A percentile compares a stretch with the other conserved stretches of the same genome.
Conservation (phyloP, 306 rosid species). For the Rubus idaeus region DNA sequence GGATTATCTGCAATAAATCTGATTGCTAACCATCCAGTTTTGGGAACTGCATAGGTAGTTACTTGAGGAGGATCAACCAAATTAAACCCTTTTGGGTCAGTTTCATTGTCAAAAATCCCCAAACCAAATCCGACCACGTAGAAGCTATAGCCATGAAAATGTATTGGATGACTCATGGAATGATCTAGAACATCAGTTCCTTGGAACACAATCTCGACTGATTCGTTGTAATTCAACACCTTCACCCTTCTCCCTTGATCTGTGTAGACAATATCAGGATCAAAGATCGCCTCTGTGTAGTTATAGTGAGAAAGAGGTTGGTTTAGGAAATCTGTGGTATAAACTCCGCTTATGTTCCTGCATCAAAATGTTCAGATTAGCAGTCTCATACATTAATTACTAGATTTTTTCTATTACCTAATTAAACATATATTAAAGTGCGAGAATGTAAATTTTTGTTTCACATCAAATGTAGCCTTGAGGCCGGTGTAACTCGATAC, state of each 20-base stretch:
- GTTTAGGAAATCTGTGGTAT: constrained; percentile 1
- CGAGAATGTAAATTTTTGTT: too few relatives aligned
- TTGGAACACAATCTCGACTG: constrained; percentile 17
- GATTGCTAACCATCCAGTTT: constrained; percentile 15
- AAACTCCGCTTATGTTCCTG: constrained; percentile 17
- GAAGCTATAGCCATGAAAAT: constrained; percentile 19
- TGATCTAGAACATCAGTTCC: constrained; percentile 3
- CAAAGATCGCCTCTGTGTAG: not conserved
- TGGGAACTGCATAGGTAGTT: constrained; percentile 9
- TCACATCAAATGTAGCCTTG: too few relatives aligned
- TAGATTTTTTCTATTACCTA: too few relatives aligned
- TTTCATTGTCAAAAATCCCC: constrained; percentile 1
- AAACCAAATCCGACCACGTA: constrained; percentile 8
- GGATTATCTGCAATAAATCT: constrained; percentile 19
- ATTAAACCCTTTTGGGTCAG: constrained; percentile 8
- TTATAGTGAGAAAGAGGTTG: constrained; percentile 1
- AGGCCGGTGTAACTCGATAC: too few relatives aligned
- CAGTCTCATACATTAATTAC: not conserved
- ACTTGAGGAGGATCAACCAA: constrained; percentile 17
- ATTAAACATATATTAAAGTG: too few relatives aligned
- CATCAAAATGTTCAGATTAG: not conserved
- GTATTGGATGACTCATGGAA: constrained; percentile 16
- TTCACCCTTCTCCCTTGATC: constrained; percentile 2
- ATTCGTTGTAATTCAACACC: constrained; percentile 21
- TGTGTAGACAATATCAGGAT: not conserved